Evolutionary conservation across 192 early-diverging fungal species (phyloP), one percentile per base, ranked within the genome.

Genomic region (Funneliformis mosseae): DNA sequence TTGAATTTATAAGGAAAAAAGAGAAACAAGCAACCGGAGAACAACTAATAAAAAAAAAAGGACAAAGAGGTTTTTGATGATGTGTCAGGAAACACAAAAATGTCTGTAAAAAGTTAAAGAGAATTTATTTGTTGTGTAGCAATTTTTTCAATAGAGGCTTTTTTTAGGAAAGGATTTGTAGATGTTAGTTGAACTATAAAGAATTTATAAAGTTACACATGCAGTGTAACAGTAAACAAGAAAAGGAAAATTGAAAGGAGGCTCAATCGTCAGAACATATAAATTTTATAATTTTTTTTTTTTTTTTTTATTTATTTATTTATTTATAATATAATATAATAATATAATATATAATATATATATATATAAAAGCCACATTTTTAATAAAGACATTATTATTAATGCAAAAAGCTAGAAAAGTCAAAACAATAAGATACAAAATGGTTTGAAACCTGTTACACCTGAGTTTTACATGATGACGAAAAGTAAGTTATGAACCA

Each of bases 211-310:
- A 39, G 68, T 39, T 18, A 70, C 39, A 70, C 28, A 70, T 70
- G 68, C 39, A 33, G 68, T 41, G 68, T 70, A 39, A 70, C 68
- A 1, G n/a, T 70, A 70, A 70, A 70, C 39, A 70, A 70, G 39
- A 69, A 50, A 69, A 69, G 28, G 28, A 39, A 69, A 69, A 69
- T 69, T 69, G 39, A 41, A 38, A 41, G 42, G 39, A 70, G 68
- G 63, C 28, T 66, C 33, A 70, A 70, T 70, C 28, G 68, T 33
- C 68, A 42, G 41, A 69, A 69, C 11, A 38, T 21, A 39, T 28
- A 70, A 43, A 27, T 27, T 27, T 28, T 28, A 64, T 28, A 64
- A 28, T 27, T 64, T 27, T 14, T 21, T 64, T 9, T 64, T 55
- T 55, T 14, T 18, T 55, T 55, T 18, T 55, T 55, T 2, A 55